phyloP scores from a whole-genome alignment of 495 filamentous ascomycete species.

The Eremomyces bilateralis region DNA sequence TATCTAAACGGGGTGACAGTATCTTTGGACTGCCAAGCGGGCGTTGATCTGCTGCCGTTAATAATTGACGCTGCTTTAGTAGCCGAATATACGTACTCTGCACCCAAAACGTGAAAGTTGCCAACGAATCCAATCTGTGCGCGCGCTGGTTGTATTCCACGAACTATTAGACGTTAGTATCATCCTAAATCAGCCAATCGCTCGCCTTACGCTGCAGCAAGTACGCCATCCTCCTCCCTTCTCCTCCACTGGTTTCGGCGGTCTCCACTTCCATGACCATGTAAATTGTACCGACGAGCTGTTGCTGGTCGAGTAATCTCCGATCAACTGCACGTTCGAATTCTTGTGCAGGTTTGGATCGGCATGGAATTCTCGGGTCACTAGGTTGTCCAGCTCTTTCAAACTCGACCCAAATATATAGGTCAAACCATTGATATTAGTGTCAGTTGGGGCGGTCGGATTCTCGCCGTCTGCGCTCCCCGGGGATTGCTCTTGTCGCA shows the following conservation, averaged over 20 bases:
- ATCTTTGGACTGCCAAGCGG: conserved; percentile 15
- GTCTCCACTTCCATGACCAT: conserved; percentile 93
- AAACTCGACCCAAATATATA: conserved; percentile 72
- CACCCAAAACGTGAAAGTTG: conserved; percentile 88
- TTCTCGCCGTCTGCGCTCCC: background rate
- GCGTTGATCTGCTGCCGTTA: conserved; percentile 14
- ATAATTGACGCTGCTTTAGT: background rate
- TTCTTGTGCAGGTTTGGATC: conserved; percentile 93
- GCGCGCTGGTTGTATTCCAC: conserved; percentile 89
- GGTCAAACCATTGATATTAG: conserved; percentile 69
- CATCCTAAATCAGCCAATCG: conserved; percentile 1
- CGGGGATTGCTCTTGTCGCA: conserved; percentile 40
- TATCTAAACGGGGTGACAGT: conserved; percentile 42
- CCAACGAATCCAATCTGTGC: conserved; percentile 70
- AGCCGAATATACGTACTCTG: conserved; percentile 32
- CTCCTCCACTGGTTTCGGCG: conserved; percentile 65
- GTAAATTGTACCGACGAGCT: conserved; percentile 70
- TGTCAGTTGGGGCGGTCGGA: too few relatives aligned
- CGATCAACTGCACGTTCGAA: conserved; percentile 78
- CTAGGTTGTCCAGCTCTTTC: conserved; percentile 76
- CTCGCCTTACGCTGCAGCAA: conserved; percentile 49
- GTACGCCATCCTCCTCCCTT: conserved; percentile 85
- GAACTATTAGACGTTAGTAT: conserved; percentile 29
- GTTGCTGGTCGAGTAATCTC: conserved; percentile 65
- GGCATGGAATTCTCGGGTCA: conserved; percentile 87